Base-by-base conservation (phyloP, 2,329 filamentous ascomycete species). In the Calonectria pseudoturangicola region DNA sequence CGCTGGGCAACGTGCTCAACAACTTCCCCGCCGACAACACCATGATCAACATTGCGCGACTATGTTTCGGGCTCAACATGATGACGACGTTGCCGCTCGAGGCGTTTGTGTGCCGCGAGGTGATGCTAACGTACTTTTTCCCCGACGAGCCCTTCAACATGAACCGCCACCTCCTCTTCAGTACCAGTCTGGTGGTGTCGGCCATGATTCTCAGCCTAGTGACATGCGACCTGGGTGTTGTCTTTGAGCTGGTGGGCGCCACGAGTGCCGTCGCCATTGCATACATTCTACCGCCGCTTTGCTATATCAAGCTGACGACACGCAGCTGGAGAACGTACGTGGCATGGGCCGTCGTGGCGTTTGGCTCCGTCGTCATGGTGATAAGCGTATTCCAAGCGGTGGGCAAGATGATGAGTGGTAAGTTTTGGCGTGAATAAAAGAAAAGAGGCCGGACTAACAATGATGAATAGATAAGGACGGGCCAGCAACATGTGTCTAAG, bases 1-100 rank as follows among this genome's bases (percentile, higher is more conserved):
- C 97, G 4, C 88, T 95, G 77, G 97, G 97, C 82, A 99, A 99
- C 83, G 95, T 99, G 66, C 92, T 99, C 79, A 99, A 99, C 88
- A 99, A 99, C 86, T 98, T 99, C 82, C 94, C 96, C 2, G 88
- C 92, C 25, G 92, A 97, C 85, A 98, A 98, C 84, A 89, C 93
- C 78, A 93, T 98, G 91, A 95, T 98, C 82, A 98, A 98, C 84
- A 89, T 99, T 71, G 97, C 97, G 27, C 93, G 97, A 66, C 89
- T 99, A 64, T 98, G 95, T 85, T 98, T 99, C 82, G 97, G 97
- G 2, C 90, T 99, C 77, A 99, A 99, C 88, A 99, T 99, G 97
- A 92, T 99, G 80, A 98, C 97, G 16, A 98, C 97, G 2, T 88
- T 99, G 43, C 97, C 97, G 0, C 92, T 99, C 73, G 97, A 99